Evolutionary conservation across 2,329 filamentous ascomycete species (phyloP).

Genomic region (Pezicula carpinea): DNA sequence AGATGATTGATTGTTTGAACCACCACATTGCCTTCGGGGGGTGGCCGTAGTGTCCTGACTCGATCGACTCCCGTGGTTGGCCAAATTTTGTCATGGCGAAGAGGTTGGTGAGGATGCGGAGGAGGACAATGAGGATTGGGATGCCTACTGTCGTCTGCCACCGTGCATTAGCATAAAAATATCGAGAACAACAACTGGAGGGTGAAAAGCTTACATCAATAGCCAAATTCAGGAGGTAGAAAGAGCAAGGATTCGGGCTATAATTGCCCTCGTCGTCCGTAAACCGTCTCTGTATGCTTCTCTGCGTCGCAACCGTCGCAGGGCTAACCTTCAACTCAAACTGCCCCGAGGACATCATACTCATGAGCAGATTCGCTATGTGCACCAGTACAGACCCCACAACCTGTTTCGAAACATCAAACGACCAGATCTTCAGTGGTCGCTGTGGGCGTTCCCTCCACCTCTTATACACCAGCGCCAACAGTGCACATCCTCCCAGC

Average conservation of each 20-base stretch:
- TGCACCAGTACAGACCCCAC: slow-evolving; percentile 90
- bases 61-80: slow-evolving; percentile 78
- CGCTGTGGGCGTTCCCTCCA: slow-evolving; percentile 89
- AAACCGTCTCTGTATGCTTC: slow-evolving; percentile 32
- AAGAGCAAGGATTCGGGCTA: slow-evolving; percentile 89
- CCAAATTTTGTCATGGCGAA: slow-evolving; percentile 74
- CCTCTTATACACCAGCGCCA: slow-evolving; percentile 88
- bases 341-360: slow-evolving; percentile 85
- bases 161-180: slow-evolving; percentile 1
- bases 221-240: slow-evolving; percentile 87
- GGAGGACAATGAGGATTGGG: slow-evolving; percentile 84
- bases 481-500: slow-evolving; percentile 75
- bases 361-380: slow-evolving; percentile 91
- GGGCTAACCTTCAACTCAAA: slow-evolving; percentile 62
- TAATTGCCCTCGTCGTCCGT: slow-evolving; percentile 47
- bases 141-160: slow-evolving; percentile 88
- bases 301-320: slow-evolving; percentile 24
- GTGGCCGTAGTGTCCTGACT: slow-evolving; percentile 84
- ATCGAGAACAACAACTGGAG: neutral
- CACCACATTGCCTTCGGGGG: slow-evolving; percentile 84
- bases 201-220: slow-evolving; percentile 77
- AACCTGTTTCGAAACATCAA: slow-evolving; percentile 96
- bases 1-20: slow-evolving; percentile 94
- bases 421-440: slow-evolving; percentile 94
- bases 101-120: slow-evolving; percentile 70